Percentiles rank a stretch among this genome's conserved stretches.
Evolutionary conservation across 345 rosid genomes (phyloP).

Genomic region (Sonneratia alba): DNA sequence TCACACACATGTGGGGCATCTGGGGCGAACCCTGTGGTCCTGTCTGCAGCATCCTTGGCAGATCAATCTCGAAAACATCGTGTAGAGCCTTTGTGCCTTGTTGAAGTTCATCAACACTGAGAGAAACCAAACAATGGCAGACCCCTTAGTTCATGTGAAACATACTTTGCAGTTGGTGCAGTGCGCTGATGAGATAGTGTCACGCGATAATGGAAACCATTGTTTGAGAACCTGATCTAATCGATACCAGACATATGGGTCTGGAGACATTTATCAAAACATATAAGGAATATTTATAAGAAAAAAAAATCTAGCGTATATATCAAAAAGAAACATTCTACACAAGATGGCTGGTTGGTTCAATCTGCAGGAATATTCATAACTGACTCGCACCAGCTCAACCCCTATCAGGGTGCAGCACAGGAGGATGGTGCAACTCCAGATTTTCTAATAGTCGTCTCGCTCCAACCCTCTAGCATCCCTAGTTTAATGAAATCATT

Average conservation of each 20-base stretch:
- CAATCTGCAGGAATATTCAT: no score
- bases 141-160: background rate
- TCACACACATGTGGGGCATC: constrained; percentile 40
- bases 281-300: background rate
- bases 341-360: background rate
- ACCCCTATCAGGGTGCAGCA: no score
- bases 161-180: background rate
- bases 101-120: constrained; percentile 66
- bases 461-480: no score
- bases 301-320: background rate
- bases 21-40: constrained; percentile 34
- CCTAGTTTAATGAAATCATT: background rate
- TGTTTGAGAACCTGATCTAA: background rate
- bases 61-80: constrained; percentile 68
- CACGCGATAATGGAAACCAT: background rate
- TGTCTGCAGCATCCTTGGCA: constrained; percentile 41
- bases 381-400: no score
- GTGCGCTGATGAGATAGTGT: background rate
- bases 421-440: no score
- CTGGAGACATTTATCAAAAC: background rate
- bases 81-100: constrained; percentile 59
- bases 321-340: background rate
- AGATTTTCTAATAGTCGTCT: no score
- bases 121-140: background rate
- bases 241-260: background rate